phyloP scores from a whole-genome alignment of 2,329 filamentous ascomycete genomes.

The Diaporthe humulicola region DNA sequence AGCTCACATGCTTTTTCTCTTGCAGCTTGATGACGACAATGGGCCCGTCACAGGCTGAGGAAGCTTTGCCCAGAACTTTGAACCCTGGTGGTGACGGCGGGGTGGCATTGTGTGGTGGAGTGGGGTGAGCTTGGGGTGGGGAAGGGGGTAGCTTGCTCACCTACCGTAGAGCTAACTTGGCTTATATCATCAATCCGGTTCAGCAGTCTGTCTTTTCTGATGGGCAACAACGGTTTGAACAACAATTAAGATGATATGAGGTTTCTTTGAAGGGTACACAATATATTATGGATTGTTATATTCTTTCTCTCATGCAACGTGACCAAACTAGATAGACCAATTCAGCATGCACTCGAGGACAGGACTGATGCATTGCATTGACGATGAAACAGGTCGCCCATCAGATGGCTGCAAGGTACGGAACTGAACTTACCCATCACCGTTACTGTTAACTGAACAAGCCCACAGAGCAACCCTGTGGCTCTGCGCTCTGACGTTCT shows the following conservation, averaged over 20 bases:
- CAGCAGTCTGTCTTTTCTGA: neutral
- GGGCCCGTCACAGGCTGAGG: neutral
- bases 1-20: conserved; percentile 23
- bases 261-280: neutral
- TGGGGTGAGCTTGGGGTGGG: neutral
- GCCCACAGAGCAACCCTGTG: neutral
- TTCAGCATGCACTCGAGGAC: neutral
- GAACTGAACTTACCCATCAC: neutral
- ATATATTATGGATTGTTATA: neutral
- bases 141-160: neutral
- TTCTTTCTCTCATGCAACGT: neutral
- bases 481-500: neutral
- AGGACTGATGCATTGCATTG: neutral
- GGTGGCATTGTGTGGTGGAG: neutral
- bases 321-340: neutral
- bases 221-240: no score
- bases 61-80: neutral
- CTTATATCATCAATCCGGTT: neutral
- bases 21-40: conserved; percentile 13
- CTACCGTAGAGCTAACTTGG: neutral
- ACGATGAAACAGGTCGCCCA: neutral
- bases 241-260: neutral
- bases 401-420: conserved; percentile 6
- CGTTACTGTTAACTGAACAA: neutral
- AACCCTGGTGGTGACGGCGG: conserved; percentile 21